Base-by-base conservation (phyloP, 2,329 filamentous ascomycete species). In the Akanthomyces muscarius region DNA sequence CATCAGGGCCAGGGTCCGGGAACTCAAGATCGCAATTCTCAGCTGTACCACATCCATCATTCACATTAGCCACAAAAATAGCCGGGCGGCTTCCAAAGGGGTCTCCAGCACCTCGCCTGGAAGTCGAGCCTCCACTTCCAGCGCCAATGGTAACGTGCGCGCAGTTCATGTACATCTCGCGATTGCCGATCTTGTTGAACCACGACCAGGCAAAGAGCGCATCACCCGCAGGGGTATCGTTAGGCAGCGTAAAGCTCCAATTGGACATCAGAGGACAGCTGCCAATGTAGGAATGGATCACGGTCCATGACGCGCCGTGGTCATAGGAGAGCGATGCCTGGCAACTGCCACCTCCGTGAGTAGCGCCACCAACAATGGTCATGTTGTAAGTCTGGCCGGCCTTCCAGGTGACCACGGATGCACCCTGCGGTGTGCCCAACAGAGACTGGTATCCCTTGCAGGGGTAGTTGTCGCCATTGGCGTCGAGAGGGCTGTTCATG, bases 91-190 rank as follows among this genome's bases (percentile, higher is more conserved):
- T n/a, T 3, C 11, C 52, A 44, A 42, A 55, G 16, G 52, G 52
- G 25, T 55, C 38, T 14, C 30, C 38, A 11, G 52, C 6, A 11
- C 52, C 25, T 30, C 52, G 74, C 71, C 76, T 75, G 48, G 18
- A 67, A 67, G 63, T 68, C 69, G 65, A 70, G 70, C 14, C 66
- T 53, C 75, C 74, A 25, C 13, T 67, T 52, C 75, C 74, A 25
- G 75, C 74, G 61, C 73, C 75, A 71, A 92, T 86, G 65, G 83
- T 85, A 68, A 93, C 83, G 56, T 84, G 80, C 6, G 90, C 90
- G 71, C 91, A 95, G 76, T 92, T 91, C 88, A 92, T 92, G 82
- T 95, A 95, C 84, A 90, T 90, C 74, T 94, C 90, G 54, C 90
- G 83, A 76, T 92, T 92, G 30, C 90, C 90, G 47, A 89, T 76